A percentile compares a stretch with the other conserved stretches of the same genome.
phyloP scores from a whole-genome alignment of 306 rosid genomes.

The Cicer cuneatum region DNA sequence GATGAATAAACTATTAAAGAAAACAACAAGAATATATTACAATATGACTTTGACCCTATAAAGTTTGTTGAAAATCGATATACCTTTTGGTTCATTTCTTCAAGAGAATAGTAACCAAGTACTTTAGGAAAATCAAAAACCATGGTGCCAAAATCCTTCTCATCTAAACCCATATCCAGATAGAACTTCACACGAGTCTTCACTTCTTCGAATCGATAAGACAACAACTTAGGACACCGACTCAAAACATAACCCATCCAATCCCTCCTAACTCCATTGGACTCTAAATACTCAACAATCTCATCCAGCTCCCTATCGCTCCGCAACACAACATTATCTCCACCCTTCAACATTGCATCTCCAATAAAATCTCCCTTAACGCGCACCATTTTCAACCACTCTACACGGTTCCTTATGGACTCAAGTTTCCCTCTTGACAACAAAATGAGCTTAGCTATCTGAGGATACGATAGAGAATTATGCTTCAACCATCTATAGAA shows the following conservation, averaged over 20 bases:
- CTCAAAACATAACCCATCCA: constrained; percentile 91
- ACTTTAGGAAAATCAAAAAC: constrained; percentile 84
- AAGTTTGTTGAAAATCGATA: constrained; percentile 26
- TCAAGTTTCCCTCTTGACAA: constrained; percentile 74
- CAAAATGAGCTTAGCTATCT: constrained; percentile 85
- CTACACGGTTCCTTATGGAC: constrained; percentile 58
- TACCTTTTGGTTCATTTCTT: constrained; percentile 91
- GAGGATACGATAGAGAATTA: constrained; percentile 77
- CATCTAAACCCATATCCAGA: constrained; percentile 75
- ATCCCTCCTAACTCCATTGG: constrained; percentile 77
- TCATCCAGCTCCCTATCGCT: constrained; percentile 67
- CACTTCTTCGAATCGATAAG: constrained; percentile 78
- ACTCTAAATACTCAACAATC: constrained; percentile 71
- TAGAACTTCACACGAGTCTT: constrained; percentile 65
- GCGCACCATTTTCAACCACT: constrained; percentile 73
- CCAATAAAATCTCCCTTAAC: constrained; percentile 85
- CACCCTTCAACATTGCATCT: constrained; percentile 65
- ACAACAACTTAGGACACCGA: constrained; percentile 78
- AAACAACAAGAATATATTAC: not conserved
- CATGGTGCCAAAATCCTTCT: constrained; percentile 96
- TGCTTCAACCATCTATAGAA: constrained; percentile 90
- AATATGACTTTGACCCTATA: not conserved
- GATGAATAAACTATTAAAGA: constrained; percentile 25
- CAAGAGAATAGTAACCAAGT: constrained; percentile 68
- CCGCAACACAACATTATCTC: constrained; percentile 63